Base-by-base conservation (phyloP, 345 rosid genomes). In the Citropsis articulata region DNA sequence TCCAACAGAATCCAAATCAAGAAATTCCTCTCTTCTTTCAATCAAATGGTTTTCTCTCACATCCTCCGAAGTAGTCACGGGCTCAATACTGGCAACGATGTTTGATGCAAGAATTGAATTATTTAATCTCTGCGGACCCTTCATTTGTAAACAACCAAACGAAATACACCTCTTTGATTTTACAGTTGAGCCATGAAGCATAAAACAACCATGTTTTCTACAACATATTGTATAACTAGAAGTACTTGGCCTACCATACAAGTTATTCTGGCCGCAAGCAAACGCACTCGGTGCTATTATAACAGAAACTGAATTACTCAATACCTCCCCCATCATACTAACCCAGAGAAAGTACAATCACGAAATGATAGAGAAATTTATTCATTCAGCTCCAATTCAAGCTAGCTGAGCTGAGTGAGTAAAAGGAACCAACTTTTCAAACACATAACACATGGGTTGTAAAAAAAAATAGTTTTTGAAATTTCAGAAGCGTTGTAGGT, bases 251-350 rank as follows among this genome's bases (percentile, higher is more conserved):
- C 79, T 38, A 14, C 66, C 42, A 74, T 27, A 40, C 40, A 76
- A 33, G 19, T 53, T 16, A 48, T 21, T 56, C 71, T 75, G 73
- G 72, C 77, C 57, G 76, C 74, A 72, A 77, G 69, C 69, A 63
- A 87, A 74, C 22, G 80, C 81, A 77, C 79, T 78, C 59, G 79
- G 61, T 31, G 79, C 56, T 57, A 66, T 57, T 42, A 48, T 67
- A 80, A 73, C 66, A 42, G 85, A 80, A 59, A 78, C 65, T 63
- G 81, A 78, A 75, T 71, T 82, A 70, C 80, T 78, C 81, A 71
- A 79, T 1, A 83, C 22, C 62, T 83, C 89, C 48, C 71, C 79
- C 89, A 80, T 78, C 60, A 13, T 1, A 69, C 66, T 14, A 55
- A 56, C 72, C 69, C 31, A 9, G 69, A 48, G 6, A 55, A 19